These are phyloP conservation scores for Xylaria palmicola DNA, from an alignment of 495 filamentous ascomycete species.

Conservation along the genomic window DNA sequence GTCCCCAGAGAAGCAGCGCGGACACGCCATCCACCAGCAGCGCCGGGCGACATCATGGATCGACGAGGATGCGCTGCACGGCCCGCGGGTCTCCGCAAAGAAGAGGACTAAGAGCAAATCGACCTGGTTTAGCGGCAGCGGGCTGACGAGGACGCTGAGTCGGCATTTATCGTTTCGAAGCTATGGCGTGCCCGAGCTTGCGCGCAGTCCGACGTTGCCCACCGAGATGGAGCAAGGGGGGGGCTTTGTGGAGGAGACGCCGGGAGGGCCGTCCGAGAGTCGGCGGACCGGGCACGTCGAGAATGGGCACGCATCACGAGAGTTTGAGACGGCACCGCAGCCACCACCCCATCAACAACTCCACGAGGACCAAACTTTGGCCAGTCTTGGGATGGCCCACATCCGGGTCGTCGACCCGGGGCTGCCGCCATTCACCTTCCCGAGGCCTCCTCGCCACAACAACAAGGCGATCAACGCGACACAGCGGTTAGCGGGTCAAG, in stretches of 20 bases:
- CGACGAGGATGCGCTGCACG: constrained; percentile 44
- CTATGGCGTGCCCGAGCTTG: constrained; percentile 17
- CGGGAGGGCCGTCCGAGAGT: neutral
- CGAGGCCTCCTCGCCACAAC: constrained; percentile 2
- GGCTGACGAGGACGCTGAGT: constrained; percentile 23
- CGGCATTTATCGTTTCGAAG: constrained; percentile 24
- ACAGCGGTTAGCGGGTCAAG: constrained; percentile 24
- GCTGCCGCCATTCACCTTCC: neutral
- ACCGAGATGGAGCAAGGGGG: constrained; percentile 10
- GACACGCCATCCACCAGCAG: constrained; percentile 23
- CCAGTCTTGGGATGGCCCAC: constrained; percentile 14
- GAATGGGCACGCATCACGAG: neutral
- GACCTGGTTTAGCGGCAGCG: constrained; percentile 25
- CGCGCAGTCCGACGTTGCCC: constrained; percentile 27
- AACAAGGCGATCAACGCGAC: constrained; percentile 19
- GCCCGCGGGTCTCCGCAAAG: constrained; percentile 32
- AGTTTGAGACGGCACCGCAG: neutral
- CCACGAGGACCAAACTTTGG: neutral
- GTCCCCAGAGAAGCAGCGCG: constrained; percentile 27
- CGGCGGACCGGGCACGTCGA: neutral
- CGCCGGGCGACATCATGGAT: constrained; percentile 38
- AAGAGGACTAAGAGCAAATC: constrained; percentile 18
- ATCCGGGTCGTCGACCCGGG: constrained; percentile 3
- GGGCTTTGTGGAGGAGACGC: neutral
- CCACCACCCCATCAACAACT: neutral